Conservation (phyloP, 164 flowering plant species). For the Litsea cubeba region DNA sequence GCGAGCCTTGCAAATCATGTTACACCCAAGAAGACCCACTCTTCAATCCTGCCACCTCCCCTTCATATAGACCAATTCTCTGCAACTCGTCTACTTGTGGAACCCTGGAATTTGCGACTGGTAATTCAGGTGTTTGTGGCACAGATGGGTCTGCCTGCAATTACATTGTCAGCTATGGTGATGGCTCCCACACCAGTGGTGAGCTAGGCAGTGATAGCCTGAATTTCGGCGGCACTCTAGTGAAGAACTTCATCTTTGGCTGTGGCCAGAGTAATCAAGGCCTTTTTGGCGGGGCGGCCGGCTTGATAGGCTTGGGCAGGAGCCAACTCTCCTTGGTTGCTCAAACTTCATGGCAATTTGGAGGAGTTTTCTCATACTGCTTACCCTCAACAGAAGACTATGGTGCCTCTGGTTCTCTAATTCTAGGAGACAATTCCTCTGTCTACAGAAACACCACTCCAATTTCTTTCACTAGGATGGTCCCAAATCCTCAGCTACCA, state of each 20-base stretch:
- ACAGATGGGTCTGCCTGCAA: constrained; percentile 31
- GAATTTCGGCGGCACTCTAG: constrained; percentile 31
- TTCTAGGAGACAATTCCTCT: constrained; percentile 44
- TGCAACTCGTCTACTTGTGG: constrained; percentile 65
- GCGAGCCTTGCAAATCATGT: constrained; percentile 68
- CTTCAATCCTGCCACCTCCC: constrained; percentile 53
- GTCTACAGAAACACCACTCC: constrained; percentile 52
- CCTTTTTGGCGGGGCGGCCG: constrained; percentile 71
- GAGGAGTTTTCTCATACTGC: constrained; percentile 83
- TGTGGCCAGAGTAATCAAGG: constrained; percentile 76
- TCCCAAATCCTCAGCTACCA: constrained; percentile 43
- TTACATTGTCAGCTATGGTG: constrained; percentile 65
- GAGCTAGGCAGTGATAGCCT: constrained; percentile 52
- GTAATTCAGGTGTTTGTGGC: constrained; percentile 43
- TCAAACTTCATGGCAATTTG: constrained; percentile 47
- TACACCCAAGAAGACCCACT: constrained; percentile 69
- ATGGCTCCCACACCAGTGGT: constrained; percentile 72
- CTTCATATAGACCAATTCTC: constrained; percentile 41
- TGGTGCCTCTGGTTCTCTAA: constrained; percentile 58
- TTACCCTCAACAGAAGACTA: constrained; percentile 49
- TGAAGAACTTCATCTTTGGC: constrained; percentile 58
- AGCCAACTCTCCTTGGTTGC: constrained; percentile 58
- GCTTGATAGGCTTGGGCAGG: constrained; percentile 73
- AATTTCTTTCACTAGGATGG: constrained; percentile 54
- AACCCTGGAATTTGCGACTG: constrained; percentile 45